These are phyloP conservation scores for Jacaranda copaia DNA, from an alignment of 257 asterid species.

Conservation along the genomic window DNA sequence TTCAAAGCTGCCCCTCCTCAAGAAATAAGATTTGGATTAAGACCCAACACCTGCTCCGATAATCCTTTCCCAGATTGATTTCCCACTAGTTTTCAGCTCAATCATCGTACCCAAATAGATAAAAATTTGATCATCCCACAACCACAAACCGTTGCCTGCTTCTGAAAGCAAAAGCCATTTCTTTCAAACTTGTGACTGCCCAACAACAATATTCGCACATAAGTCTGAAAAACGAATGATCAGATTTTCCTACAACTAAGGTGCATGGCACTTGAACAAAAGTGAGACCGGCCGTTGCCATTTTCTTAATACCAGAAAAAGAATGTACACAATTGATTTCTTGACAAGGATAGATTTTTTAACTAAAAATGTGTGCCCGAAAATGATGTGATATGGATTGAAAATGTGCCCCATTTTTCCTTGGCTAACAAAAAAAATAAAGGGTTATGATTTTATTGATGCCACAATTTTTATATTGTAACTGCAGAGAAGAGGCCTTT, in stretches of 20 bases:
- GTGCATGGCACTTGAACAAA: neutral
- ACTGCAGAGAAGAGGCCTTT: neutral
- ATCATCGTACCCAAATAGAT: conserved; percentile 6
- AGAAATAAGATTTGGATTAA: neutral
- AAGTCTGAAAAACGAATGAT: neutral
- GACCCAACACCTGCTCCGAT: conserved; percentile 12
- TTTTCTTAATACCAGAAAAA: neutral
- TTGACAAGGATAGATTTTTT: neutral
- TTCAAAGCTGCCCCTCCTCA: neutral
- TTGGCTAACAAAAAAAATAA: neutral
- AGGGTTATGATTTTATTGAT: conserved; percentile 5
- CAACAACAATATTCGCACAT: neutral
- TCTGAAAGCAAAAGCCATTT: conserved; percentile 13
- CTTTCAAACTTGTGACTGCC: neutral
- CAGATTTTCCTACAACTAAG: neutral
- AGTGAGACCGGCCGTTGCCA: neutral
- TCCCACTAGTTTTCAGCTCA: neutral
- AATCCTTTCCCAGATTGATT: neutral
- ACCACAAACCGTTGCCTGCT: neutral
- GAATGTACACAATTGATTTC: neutral
- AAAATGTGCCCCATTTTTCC: neutral
- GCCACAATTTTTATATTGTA: neutral
- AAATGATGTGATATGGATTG: neutral
- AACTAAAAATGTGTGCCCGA: neutral
- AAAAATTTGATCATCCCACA: neutral